A percentile compares a stretch with the other conserved stretches of the same genome.
These are phyloP conservation scores for Pueraria montana DNA, from an alignment of 306 rosid species.

Conservation along the genomic window DNA sequence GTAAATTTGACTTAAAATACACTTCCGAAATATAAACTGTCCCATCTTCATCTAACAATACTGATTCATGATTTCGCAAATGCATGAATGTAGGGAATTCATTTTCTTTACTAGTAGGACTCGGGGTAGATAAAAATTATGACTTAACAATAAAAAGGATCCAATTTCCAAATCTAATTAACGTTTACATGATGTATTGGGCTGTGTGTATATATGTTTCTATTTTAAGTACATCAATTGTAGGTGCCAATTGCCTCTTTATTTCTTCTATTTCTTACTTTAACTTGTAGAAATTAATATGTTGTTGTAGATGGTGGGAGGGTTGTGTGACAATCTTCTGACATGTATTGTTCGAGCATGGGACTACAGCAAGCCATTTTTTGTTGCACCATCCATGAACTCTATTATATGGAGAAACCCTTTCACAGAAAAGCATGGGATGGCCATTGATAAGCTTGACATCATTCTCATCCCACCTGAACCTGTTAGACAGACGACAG, in stretches of 20 bases:
- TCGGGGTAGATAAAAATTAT: background rate
- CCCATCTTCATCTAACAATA: background rate
- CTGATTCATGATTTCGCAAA: background rate
- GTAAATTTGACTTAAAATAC: background rate
- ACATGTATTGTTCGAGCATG: conserved; percentile 88
- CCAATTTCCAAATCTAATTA: background rate
- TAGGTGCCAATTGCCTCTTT: background rate
- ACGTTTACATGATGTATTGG: background rate
- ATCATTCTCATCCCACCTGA: conserved; percentile 74
- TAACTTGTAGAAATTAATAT: conserved; percentile 4
- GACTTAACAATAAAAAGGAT: background rate
- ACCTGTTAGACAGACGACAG: conserved; percentile 53
- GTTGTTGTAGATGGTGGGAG: conserved; percentile 73
- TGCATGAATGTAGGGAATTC: background rate
- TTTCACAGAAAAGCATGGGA: conserved; percentile 72
- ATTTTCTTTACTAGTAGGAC: background rate
- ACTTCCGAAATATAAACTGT: background rate
- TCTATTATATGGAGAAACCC: conserved; percentile 77
- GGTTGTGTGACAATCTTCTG: conserved; percentile 82
- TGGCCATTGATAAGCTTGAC: conserved; percentile 76
- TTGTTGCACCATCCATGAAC: conserved; percentile 92
- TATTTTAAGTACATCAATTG: background rate
- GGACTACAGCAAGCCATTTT: conserved; percentile 83
- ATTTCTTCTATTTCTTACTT: background rate
- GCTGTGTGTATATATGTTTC: background rate